phyloP scores from a whole-genome alignment of 2,329 filamentous ascomycete species.

The Onygenales sp. region DNA sequence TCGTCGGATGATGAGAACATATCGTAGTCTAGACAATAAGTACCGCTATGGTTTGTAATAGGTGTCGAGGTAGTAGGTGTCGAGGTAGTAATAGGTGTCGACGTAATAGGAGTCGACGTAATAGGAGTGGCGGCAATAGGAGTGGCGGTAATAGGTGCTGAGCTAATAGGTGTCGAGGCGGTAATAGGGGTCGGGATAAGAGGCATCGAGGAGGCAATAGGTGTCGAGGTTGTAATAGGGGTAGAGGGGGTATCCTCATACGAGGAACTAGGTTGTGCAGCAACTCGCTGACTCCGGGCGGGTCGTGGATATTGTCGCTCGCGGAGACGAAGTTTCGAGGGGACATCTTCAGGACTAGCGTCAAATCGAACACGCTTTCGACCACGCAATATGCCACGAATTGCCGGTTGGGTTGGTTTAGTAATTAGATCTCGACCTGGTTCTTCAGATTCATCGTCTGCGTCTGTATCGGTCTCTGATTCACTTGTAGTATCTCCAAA shows the following conservation, averaged over 20 bases:
- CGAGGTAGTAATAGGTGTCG: not conserved
- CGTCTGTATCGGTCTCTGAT: not conserved
- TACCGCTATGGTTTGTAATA: slow-evolving; percentile 8
- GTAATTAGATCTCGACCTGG: not conserved
- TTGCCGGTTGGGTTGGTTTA: not conserved
- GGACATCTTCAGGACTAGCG: slow-evolving; percentile 24
- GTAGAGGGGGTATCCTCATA: not conserved
- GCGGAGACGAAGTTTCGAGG: slow-evolving; percentile 20
- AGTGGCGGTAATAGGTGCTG: slow-evolving; percentile 6
- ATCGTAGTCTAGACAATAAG: slow-evolving; percentile 23
- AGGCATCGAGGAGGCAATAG: not conserved
- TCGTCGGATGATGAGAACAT: slow-evolving; percentile 16
- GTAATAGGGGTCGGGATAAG: not conserved
- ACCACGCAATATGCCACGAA: slow-evolving; percentile 10
- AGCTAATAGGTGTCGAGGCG: slow-evolving; percentile 17
- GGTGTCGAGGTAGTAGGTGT: not conserved
- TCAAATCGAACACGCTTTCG: slow-evolving; percentile 26
- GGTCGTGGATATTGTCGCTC: not conserved
- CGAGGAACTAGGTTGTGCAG: not conserved
- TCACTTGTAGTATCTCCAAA: slow-evolving; percentile 27
- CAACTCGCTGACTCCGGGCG: not conserved
- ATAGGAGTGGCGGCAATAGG: not conserved
- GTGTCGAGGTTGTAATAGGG: not conserved
- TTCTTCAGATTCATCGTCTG: slow-evolving; percentile 13
- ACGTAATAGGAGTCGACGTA: not conserved